Conservation (phyloP, 176 grass and related monocot genomes). For the Thalia dealbata region DNA sequence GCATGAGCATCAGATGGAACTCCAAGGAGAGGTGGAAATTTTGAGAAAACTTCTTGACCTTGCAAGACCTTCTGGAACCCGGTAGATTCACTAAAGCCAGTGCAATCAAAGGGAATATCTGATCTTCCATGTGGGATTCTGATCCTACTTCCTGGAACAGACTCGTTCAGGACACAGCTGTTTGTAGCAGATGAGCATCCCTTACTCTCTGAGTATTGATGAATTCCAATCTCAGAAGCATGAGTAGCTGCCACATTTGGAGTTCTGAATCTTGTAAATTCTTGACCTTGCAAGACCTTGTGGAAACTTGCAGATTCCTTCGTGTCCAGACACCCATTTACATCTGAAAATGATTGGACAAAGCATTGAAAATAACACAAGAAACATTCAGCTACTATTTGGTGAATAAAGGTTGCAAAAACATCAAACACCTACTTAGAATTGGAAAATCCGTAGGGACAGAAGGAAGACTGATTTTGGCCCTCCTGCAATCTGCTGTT, state of each 20-base stretch:
- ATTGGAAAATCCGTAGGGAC: constrained; percentile 32
- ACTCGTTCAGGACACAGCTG: constrained; percentile 22
- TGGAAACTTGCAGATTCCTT: constrained; percentile 56
- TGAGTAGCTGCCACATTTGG: constrained; percentile 34
- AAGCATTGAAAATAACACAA: neutral
- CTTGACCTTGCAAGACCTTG: constrained; percentile 99
- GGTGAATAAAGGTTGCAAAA: constrained; percentile 4
- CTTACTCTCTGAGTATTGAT: constrained; percentile 32
- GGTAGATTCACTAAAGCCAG: constrained; percentile 76
- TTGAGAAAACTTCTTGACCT: constrained; percentile 91
- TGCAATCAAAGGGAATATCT: constrained; percentile 51
- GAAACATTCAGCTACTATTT: neutral
- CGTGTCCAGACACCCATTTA: constrained; percentile 59
- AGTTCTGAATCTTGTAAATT: constrained; percentile 59
- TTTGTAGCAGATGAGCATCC: constrained; percentile 30
- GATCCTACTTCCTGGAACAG: constrained; percentile 26
- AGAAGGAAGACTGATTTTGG: constrained; percentile 47
- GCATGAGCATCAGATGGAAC: constrained; percentile 26
- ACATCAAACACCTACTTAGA: constrained; percentile 43
- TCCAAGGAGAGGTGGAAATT: constrained; percentile 36
- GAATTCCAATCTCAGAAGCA: constrained; percentile 31
- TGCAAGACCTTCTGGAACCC: constrained; percentile 99
- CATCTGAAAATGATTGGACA: constrained; percentile 39
- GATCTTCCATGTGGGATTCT: constrained; percentile 40
- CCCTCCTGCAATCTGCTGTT: constrained; percentile 42